These are phyloP conservation scores for Moesziomyces sp. DNA, from an alignment of 1,284 basidiomycete species.

Conservation along the genomic window DNA sequence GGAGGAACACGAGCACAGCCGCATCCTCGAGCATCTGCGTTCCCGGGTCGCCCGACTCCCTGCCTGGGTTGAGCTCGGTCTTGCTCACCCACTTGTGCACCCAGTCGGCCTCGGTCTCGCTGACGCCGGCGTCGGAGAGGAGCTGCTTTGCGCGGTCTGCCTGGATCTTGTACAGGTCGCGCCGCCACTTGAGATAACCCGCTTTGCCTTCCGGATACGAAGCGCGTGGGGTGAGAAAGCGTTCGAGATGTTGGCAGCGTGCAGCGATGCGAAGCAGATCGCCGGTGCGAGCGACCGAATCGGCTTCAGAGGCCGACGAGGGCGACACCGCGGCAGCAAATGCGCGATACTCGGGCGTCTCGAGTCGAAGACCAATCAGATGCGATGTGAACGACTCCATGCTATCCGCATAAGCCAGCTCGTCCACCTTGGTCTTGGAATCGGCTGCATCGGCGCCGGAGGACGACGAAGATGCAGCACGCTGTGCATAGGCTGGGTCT, in stretches of 20 bases:
- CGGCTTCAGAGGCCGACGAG: constrained; percentile 22
- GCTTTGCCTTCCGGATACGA: constrained; percentile 64
- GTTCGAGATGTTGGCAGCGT: constrained; percentile 64
- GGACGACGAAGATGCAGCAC: constrained; percentile 7
- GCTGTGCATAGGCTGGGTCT: constrained; percentile 45
- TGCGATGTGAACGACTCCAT: constrained; percentile 49
- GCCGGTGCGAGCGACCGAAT: constrained; percentile 13
- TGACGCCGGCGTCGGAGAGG: constrained; percentile 45
- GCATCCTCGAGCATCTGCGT: constrained; percentile 63
- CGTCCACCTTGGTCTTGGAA: constrained; percentile 42
- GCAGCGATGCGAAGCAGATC: constrained; percentile 59
- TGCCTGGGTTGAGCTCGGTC: constrained; percentile 56
- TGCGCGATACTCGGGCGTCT: constrained; percentile 28
- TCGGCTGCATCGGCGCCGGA: background rate
- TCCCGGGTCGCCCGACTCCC: constrained; percentile 47
- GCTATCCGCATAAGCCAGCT: constrained; percentile 61
- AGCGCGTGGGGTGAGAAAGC: constrained; percentile 57
- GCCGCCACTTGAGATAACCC: constrained; percentile 63
- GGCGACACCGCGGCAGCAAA: constrained; percentile 27
- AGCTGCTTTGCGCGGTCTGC: constrained; percentile 52
- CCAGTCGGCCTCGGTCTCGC: constrained; percentile 38
- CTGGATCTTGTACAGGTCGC: constrained; percentile 60
- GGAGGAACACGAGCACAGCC: constrained; percentile 62
- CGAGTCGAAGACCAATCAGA: constrained; percentile 26
- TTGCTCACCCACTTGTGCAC: constrained; percentile 62